Conservation (phyloP, 768 basidiomycete species). For the Russula sp. region DNA sequence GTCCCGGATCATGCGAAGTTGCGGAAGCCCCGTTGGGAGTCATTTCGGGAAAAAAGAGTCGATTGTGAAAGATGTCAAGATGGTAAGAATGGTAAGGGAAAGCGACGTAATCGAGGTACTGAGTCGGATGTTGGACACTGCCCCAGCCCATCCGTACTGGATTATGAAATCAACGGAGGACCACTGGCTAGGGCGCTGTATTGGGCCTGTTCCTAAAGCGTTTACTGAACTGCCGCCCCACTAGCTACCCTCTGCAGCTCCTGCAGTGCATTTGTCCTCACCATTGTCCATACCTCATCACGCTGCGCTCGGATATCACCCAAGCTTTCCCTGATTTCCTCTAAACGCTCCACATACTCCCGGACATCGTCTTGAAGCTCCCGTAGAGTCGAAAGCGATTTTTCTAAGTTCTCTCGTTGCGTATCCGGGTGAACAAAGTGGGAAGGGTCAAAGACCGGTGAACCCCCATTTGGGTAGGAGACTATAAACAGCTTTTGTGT, state of each 20-base stretch:
- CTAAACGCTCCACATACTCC: slow-evolving; percentile 79
- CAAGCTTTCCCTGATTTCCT: slow-evolving; percentile 76
- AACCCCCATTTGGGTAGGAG: slow-evolving; percentile 41
- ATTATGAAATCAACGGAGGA: slow-evolving; percentile 16
- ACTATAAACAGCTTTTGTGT: slow-evolving; percentile 63
- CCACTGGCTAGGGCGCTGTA: background rate
- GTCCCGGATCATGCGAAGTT: slow-evolving; percentile 33
- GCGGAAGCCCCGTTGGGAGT: slow-evolving; percentile 4
- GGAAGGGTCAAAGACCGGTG: slow-evolving; percentile 49
- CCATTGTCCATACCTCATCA: slow-evolving; percentile 68
- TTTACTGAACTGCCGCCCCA: slow-evolving; percentile 6
- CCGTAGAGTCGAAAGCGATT: slow-evolving; percentile 62
- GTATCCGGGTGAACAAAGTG: slow-evolving; percentile 60
- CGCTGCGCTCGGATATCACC: slow-evolving; percentile 71
- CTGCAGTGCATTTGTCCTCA: slow-evolving; percentile 65
- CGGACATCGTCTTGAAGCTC: slow-evolving; percentile 83
- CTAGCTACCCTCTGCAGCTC: slow-evolving; percentile 66
- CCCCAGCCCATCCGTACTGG: background rate
- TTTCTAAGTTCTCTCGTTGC: slow-evolving; percentile 67
- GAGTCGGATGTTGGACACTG: background rate
- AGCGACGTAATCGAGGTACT: background rate
- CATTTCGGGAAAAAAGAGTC: slow-evolving; percentile 12
- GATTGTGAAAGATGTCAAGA: background rate
- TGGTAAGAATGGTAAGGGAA: background rate
- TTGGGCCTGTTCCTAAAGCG: background rate